Evolutionary conservation across 108 stramenopile species (phyloP), one percentile per base, ranked within the genome.

Genomic region (Poteriospumella lacustris): DNA sequence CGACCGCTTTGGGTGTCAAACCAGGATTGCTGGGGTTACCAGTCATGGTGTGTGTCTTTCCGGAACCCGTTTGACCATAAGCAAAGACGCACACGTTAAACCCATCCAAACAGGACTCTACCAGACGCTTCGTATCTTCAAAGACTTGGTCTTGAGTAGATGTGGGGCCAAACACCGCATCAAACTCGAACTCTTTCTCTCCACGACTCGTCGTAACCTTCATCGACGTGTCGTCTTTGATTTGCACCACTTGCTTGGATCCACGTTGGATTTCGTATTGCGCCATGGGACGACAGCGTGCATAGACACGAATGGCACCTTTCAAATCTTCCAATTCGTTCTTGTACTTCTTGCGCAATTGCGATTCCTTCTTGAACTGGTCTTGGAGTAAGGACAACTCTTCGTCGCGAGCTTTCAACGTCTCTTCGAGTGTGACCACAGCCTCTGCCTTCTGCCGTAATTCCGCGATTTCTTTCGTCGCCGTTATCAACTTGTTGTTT

Each of bases 21-120:
- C 87, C 87, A n/a, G 82, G 86, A 28, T 58, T 68, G 1, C 52
- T 83, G n/a, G 59, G 78, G 33, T 39, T 78, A 5, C 90, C 90
- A 56, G 87, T 83, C 91, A 92, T 93, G 2, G 92, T 93, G 70
- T 82, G 90, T 12, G 92, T 93, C 84, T 93, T 90, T 1, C 88
- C 89, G 1, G 80, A 82, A 34, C 88, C 90, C 0, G 90, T 90
- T 82, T 89, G 88, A 29, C 88, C 88, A 39, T 89, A 89, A 3
- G 88, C 88, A 36, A 89, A 89, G 43, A 88, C 69, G 47, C 88
- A 88, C 15, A 88, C 89, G 83, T 89, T 89, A 69, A 73, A 89
- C 36, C 89, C 89, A 58, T 89, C 87, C 0, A 89, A 33, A 15
- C 81, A 81, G 2, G 76, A 79, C 77, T 87, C 84, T 34, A 89